Percentiles rank a stretch among this genome's conserved stretches.
Conservation (phyloP, 2,329 filamentous ascomycete genomes). For the Aspergillus sp. region DNA sequence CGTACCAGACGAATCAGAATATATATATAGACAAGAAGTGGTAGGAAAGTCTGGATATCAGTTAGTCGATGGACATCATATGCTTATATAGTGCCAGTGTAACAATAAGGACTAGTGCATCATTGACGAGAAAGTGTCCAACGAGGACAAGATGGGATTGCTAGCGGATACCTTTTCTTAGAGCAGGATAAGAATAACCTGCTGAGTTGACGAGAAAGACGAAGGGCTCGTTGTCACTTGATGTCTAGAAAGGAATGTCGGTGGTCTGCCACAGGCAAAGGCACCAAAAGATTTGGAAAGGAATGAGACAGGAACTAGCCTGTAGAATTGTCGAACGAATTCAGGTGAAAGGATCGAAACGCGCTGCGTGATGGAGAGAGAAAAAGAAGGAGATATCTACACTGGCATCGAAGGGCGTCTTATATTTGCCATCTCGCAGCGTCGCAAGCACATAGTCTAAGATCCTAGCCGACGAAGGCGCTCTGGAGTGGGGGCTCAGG, state of each 20-base stretch:
- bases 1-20: slow-evolving; percentile 38
- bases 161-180: slow-evolving; percentile 1
- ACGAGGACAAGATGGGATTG: no score
- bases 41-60: not conserved
- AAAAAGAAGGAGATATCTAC: slow-evolving; percentile 5
- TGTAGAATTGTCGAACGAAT: slow-evolving; percentile 29
- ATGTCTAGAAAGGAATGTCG: slow-evolving; percentile 26
- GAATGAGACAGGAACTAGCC: slow-evolving; percentile 37
- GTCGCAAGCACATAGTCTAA: not conserved
- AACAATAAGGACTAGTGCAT: not conserved
- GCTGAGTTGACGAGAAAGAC: slow-evolving; percentile 6
- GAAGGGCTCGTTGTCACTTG: not conserved
- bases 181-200: not conserved
- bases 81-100: not conserved
- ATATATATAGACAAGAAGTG: slow-evolving; percentile 4
- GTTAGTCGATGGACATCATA: not conserved
- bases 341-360: slow-evolving; percentile 23
- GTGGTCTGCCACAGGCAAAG: slow-evolving; percentile 36
- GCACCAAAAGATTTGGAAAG: slow-evolving; percentile 20
- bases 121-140: not conserved
- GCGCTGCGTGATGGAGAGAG: slow-evolving; percentile 23
- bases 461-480: slow-evolving; percentile 5
- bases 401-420: slow-evolving; percentile 19
- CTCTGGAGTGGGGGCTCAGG: not conserved
- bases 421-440: slow-evolving; percentile 14